These are phyloP conservation scores for Ceratocystis lukuohia DNA, from an alignment of 2,329 filamentous ascomycete species.

Conservation along the genomic window DNA sequence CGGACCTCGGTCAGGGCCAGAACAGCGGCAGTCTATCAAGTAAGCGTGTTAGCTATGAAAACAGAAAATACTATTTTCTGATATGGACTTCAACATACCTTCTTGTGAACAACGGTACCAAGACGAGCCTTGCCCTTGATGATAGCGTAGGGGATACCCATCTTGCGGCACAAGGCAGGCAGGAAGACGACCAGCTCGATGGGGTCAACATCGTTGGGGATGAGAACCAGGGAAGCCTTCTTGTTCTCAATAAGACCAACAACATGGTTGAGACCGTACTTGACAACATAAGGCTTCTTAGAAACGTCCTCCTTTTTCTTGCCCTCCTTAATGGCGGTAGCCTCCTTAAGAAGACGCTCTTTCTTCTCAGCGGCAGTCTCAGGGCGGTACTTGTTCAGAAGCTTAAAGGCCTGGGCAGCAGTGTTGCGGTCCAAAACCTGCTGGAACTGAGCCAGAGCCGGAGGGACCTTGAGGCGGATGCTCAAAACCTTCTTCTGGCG, in stretches of 20 bases:
- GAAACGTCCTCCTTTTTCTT: slow-evolving; percentile 99
- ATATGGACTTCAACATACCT: slow-evolving; percentile 42
- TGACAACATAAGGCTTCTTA: slow-evolving; percentile 99
- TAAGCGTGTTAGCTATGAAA: slow-evolving; percentile 25
- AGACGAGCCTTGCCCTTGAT: slow-evolving; percentile 99
- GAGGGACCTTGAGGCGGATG: slow-evolving; percentile 96
- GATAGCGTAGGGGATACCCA: slow-evolving; percentile 98
- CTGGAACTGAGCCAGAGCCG: slow-evolving; percentile 94
- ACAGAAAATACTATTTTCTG: neutral
- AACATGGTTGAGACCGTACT: slow-evolving; percentile 99
- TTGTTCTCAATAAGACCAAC: slow-evolving; percentile 97
- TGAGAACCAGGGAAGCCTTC: slow-evolving; percentile 96
- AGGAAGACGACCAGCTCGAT: slow-evolving; percentile 99
- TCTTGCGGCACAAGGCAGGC: slow-evolving; percentile 98
- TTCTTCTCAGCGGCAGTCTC: slow-evolving; percentile 99
- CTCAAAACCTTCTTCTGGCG: slow-evolving; percentile 90
- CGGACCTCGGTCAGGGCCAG: slow-evolving; percentile 93
- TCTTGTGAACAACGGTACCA: slow-evolving; percentile 99
- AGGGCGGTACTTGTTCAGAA: slow-evolving; percentile 99
- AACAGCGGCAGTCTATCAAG: slow-evolving; percentile 74
- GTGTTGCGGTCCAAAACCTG: slow-evolving; percentile 94
- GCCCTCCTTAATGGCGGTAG: slow-evolving; percentile 91
- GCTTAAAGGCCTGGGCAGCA: slow-evolving; percentile 93
- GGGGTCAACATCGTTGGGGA: slow-evolving; percentile 98
- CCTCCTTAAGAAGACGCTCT: slow-evolving; percentile 97